Evolutionary conservation across 1,139 yeast species (phyloP).

Genomic region (Waltiozyma sp.): DNA sequence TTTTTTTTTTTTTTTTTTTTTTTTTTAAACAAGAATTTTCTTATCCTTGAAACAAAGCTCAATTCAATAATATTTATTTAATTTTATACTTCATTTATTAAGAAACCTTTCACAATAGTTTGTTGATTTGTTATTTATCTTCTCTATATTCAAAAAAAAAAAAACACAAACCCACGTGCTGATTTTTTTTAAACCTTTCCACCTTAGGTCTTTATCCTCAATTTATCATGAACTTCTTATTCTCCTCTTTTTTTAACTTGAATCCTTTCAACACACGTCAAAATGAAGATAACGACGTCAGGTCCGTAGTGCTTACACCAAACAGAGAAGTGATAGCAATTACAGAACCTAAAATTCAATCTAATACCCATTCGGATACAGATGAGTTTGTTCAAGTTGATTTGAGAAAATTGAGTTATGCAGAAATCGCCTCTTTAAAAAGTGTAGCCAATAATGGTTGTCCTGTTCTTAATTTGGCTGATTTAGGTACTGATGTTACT

Average conservation of each 20-base stretch:
- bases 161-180: too few species aligned
- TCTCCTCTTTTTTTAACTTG: not conserved
- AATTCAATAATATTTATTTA: too few species aligned
- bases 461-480: constrained; percentile 5
- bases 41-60: too few species aligned
- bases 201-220: too few species aligned
- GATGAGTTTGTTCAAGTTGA: constrained; percentile 35
- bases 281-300: not conserved
- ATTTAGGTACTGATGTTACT: constrained; percentile 8
- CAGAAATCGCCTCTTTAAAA: constrained; percentile 35
- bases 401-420: constrained; percentile 35
- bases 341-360: constrained; percentile 18
- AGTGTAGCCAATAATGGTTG: not conserved
- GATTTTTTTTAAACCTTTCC: too few species aligned
- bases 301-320: not conserved
- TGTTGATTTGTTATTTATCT: too few species aligned
- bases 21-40: too few species aligned
- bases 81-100: too few species aligned
- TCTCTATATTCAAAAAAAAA: too few species aligned
- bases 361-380: constrained; percentile 17
- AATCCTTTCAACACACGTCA: not conserved
- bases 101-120: too few species aligned
- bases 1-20: too few species aligned
- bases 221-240: not conserved
- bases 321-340: not conserved